These are phyloP conservation scores for Xylaria curta DNA, from an alignment of 495 filamentous ascomycete species.

Conservation along the genomic window DNA sequence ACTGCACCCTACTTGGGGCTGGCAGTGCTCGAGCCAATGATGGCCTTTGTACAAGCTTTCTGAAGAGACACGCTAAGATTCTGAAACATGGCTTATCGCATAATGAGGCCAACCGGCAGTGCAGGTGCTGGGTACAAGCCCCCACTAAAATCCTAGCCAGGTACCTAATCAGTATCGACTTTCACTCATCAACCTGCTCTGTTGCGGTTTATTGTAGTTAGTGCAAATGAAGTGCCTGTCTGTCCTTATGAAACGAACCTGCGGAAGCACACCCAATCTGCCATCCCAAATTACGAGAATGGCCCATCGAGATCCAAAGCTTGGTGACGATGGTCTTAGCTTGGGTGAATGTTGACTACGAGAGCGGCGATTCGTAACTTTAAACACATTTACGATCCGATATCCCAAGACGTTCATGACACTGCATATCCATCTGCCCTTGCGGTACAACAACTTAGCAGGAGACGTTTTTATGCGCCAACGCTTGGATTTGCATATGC, in stretches of 20 bases:
- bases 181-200: not conserved
- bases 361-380: not conserved
- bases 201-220: not conserved
- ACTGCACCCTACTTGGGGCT: not conserved
- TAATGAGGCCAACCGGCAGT: conserved; percentile 8
- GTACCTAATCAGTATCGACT: too few species aligned
- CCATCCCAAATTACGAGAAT: not conserved
- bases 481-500: conserved; percentile 8
- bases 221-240: not conserved
- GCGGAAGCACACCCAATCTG: not conserved
- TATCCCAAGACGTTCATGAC: not conserved
- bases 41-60: not conserved
- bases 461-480: not conserved
- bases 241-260: conserved; percentile 9
- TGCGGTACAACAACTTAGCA: not conserved
- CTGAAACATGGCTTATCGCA: conserved; percentile 25
- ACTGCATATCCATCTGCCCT: not conserved
- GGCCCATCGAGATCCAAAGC: not conserved
- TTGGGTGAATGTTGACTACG: not conserved
- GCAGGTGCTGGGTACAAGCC: not conserved
- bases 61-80: conserved; percentile 18
- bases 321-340: not conserved
- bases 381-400: not conserved
- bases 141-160: not conserved
- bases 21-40: conserved; percentile 12